These are phyloP conservation scores for Pholiota conissans DNA, from an alignment of 768 basidiomycete genomes.

Conservation along the genomic window DNA sequence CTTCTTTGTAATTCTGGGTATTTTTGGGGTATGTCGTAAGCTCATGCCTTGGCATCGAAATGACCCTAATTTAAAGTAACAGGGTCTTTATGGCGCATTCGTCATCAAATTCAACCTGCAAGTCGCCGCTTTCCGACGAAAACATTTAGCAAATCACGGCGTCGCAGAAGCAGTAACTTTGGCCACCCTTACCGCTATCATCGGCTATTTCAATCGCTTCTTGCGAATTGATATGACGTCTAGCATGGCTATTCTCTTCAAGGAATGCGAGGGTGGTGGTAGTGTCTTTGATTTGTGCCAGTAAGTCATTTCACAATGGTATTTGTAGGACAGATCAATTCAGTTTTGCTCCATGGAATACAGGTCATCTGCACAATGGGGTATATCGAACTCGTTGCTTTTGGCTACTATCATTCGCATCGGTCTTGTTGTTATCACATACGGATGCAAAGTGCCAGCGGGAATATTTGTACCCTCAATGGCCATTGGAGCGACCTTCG, in stretches of 20 bases:
- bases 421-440: slow-evolving; percentile 85
- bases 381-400: slow-evolving; percentile 89
- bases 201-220: slow-evolving; percentile 94
- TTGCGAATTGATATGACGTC: slow-evolving; percentile 97
- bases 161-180: slow-evolving; percentile 88
- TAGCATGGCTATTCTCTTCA: slow-evolving; percentile 91
- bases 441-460: slow-evolving; percentile 95
- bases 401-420: slow-evolving; percentile 89
- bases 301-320: slow-evolving; percentile 45
- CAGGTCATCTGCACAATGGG: slow-evolving; percentile 91
- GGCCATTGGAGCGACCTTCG: slow-evolving; percentile 97
- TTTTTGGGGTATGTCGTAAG: slow-evolving; percentile 78
- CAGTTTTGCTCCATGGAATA: not conserved
- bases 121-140: slow-evolving; percentile 91
- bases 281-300: slow-evolving; percentile 89
- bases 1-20: slow-evolving; percentile 91
- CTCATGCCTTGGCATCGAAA: not conserved
- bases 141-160: slow-evolving; percentile 80
- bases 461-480: slow-evolving; percentile 99
- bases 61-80: slow-evolving; percentile 11
- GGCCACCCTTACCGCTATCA: slow-evolving; percentile 85
- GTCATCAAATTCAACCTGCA: slow-evolving; percentile 97
- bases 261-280: slow-evolving; percentile 94
- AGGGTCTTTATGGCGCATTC: slow-evolving; percentile 98
- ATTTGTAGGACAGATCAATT: not conserved